Evolutionary conservation across 139 green algal genomes (phyloP), one percentile per base, ranked within the genome.

Genomic region (Pseudopediastrum boryanum): DNA sequence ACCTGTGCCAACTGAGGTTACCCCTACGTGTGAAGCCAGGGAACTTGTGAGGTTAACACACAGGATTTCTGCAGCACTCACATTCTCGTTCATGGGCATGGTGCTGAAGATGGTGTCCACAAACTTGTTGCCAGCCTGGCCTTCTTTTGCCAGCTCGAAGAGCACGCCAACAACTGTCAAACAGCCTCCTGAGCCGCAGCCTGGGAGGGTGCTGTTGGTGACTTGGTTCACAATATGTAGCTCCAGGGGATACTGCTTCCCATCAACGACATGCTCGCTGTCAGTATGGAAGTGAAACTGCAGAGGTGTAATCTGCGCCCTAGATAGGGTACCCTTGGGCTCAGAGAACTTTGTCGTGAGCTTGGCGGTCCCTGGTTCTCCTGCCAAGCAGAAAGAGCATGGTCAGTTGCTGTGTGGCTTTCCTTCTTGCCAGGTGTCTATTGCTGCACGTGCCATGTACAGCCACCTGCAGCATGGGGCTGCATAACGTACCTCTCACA

Each of bases 231-330:
- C 75, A 8, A 81, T 74, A 63, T 81, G 75, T 36, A 81, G 42
- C 33, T 81, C 75, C 1, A 62, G 42, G 7, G 75, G 54, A 39
- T 75, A 72, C 39, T 56, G 36, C 25, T 46, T 48, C 12, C 75
- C 75, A 13, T 16, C 3, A 13, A 81, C 16, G 16, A 74, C 29
- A 48, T 81, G 75, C 46, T 81, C 75, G 16, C 59, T 73, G 19
- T 83, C 66, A 4, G 77, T 70, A 56, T 83, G 77, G 52, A 83
- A 77, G 66, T 83, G 77, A 56, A 83, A 83, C 41, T 83, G 77
- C 10, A 73, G 66, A 9, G 77, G 77, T 3, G 52, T 65, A 7
- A 73, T 52, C 27, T 70, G 58, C 2, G 77, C 77, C 7, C 35
- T 46, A 39, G 48, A 62, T 5, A 4, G 62, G 38, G 31, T 42